phyloP scores from a whole-genome alignment of 148 eudicot species.

The Chenopodium berlandieri region DNA sequence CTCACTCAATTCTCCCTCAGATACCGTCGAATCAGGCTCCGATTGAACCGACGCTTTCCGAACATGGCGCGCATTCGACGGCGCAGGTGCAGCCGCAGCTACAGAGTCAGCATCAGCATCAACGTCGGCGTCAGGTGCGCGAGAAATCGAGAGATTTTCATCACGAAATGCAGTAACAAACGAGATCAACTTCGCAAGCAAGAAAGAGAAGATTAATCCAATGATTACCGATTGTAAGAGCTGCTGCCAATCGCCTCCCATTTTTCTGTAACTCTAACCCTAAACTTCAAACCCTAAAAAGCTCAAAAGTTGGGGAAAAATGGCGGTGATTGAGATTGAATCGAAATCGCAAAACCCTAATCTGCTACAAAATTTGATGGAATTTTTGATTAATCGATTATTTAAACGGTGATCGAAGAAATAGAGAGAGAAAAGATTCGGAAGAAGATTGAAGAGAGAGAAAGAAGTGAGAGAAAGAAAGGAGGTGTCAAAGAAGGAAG shows the following conservation, averaged over 20 bases:
- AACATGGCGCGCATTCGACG: not conserved
- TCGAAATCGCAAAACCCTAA: constrained; percentile 13
- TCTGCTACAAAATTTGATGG: not conserved
- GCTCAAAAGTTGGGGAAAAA: not conserved
- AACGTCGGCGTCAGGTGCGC: constrained; percentile 23
- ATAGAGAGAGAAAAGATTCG: not conserved
- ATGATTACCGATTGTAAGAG: constrained; percentile 62
- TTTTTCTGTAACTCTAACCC: constrained; percentile 26
- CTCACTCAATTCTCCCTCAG: constrained; percentile 28
- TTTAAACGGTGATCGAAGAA: not conserved
- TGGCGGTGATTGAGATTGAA: not conserved
- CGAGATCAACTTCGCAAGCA: constrained; percentile 86
- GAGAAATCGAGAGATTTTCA: constrained; percentile 45
- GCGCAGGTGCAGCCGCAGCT: not conserved
- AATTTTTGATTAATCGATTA: not conserved
- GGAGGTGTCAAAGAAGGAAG: constrained; percentile 8
- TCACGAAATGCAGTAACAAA: constrained; percentile 70
- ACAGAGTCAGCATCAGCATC: not conserved
- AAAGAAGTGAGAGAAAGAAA: not conserved
- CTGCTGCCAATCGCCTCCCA: constrained; percentile 65
- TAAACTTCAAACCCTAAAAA: constrained; percentile 1
- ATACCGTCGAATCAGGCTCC: constrained; percentile 22
- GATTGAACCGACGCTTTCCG: constrained; percentile 4
- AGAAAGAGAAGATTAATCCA: constrained; percentile 76
- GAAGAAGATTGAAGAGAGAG: not conserved